A percentile compares a stretch with the other conserved stretches of the same genome.
These are phyloP conservation scores for Russula ochroleuca DNA, from an alignment of 768 basidiomycete genomes.

Conservation along the genomic window DNA sequence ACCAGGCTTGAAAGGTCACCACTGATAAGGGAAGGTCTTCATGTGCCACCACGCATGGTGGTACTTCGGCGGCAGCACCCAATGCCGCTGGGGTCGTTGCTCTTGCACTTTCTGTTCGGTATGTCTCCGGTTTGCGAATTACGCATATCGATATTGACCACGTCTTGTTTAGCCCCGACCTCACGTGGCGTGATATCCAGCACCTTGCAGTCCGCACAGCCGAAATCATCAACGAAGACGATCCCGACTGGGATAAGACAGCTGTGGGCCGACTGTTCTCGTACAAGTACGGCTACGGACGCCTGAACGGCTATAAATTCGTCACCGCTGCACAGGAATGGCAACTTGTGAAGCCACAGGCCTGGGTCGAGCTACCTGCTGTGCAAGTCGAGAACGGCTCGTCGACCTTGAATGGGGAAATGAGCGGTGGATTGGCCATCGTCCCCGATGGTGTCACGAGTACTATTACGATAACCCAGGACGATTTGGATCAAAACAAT, in stretches of 20 bases:
- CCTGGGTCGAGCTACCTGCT: conserved; percentile 77
- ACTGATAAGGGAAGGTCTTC: conserved; percentile 85
- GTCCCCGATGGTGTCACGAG: conserved; percentile 58
- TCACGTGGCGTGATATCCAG: conserved; percentile 96
- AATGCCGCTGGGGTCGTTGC: conserved; percentile 94
- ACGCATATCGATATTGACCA: conserved; percentile 13
- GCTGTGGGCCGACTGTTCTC: conserved; percentile 62
- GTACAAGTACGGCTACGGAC: conserved; percentile 97
- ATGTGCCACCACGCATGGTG: conserved; percentile 83
- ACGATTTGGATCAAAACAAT: conserved; percentile 67
- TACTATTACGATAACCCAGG: conserved; percentile 59
- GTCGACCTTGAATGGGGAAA: conserved; percentile 50
- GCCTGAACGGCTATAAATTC: conserved; percentile 75
- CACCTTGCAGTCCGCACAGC: conserved; percentile 79
- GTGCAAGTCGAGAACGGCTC: conserved; percentile 61
- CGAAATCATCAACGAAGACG: conserved; percentile 74
- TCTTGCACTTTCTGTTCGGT: conserved; percentile 85
- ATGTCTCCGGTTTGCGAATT: conserved; percentile 27
- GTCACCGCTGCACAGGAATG: conserved; percentile 78
- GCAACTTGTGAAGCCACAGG: conserved; percentile 89
- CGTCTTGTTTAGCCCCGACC: conserved; percentile 61
- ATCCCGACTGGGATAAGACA: conserved; percentile 91
- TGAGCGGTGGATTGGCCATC: conserved; percentile 65
- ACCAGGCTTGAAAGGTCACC: conserved; percentile 60
- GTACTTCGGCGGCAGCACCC: conserved; percentile 96